Conservation (phyloP, 164 flowering plant species). For the Platanus orientalis region DNA sequence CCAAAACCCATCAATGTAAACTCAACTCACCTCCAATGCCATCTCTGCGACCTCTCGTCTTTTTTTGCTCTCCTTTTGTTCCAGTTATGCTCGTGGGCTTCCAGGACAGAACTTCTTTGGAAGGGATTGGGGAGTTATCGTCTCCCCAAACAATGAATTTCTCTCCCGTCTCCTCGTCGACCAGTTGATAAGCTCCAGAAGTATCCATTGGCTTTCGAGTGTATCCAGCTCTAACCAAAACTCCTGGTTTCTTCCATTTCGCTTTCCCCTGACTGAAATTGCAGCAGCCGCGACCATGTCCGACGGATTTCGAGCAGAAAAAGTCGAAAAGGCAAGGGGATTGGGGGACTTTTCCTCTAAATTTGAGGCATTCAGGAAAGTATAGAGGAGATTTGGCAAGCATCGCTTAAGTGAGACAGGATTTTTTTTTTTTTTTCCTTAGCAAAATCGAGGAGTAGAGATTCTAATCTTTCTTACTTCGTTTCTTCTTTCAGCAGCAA, state of each 20-base stretch:
- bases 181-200: constrained; percentile 49
- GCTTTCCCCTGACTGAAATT: not conserved
- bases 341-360: not conserved
- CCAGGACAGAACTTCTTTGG: constrained; percentile 45
- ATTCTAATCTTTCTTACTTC: no score
- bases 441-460: no score
- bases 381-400: constrained; percentile 15
- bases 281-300: not conserved
- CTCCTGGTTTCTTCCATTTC: constrained; percentile 9
- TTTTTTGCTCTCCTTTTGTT: no score
- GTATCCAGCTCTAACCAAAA: constrained; percentile 27
- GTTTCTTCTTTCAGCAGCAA: no score
- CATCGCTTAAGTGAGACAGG: constrained; percentile 2
- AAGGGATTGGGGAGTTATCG: constrained; percentile 26
- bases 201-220: constrained; percentile 39
- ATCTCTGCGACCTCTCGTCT: no score
- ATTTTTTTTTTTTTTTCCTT: not conserved
- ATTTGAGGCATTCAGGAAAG: constrained; percentile 6
- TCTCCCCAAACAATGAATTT: constrained; percentile 54
- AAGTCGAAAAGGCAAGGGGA: not conserved
- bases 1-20: no score
- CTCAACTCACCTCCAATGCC: no score
- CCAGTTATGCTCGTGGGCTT: no score
- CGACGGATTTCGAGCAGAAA: not conserved
- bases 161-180: constrained; percentile 49